Evolutionary conservation across 1,284 basidiomycete genomes (phyloP).

Genomic region (Rhodotorula sp.): DNA sequence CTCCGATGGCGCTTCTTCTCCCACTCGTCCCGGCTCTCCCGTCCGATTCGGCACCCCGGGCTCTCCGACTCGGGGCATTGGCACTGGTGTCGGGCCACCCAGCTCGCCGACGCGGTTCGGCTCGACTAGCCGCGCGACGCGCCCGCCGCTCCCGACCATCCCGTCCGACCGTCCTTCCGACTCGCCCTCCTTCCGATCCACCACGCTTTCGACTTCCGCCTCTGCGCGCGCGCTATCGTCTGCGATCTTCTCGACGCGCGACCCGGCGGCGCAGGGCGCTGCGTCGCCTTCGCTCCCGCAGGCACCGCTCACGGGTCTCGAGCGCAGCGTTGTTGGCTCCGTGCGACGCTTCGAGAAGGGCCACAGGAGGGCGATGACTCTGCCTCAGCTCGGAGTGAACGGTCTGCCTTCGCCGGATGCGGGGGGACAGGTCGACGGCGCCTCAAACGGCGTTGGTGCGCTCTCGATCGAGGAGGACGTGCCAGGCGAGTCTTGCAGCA

Average conservation of each 20-base stretch:
- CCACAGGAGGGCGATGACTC: constrained; percentile 37
- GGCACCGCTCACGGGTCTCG: no score
- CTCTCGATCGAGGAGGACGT: constrained; percentile 30
- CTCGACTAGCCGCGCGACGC: constrained; percentile 6
- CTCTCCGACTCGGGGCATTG: no score
- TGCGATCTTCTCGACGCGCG: constrained; percentile 33
- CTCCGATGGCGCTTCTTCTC: background rate
- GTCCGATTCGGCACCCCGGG: background rate
- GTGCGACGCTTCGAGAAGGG: constrained; percentile 11
- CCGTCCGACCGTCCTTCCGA: constrained; percentile 7
- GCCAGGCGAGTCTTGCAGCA: constrained; percentile 15
- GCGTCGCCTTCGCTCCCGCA: background rate
- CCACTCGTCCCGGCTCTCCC: background rate
- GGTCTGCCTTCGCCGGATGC: constrained; percentile 15
- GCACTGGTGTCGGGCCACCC: no score
- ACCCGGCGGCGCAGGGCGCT: background rate
- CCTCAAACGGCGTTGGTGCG: background rate
- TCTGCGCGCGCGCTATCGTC: constrained; percentile 21
- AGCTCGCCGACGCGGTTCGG: constrained; percentile 4
- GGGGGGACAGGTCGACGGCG: background rate
- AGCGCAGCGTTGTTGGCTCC: background rate
- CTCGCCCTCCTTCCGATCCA: background rate
- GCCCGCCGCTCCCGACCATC: constrained; percentile 9
- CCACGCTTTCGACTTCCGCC: background rate
- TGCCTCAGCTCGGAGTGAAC: constrained; percentile 24